Evolutionary conservation across 2,329 filamentous ascomycete genomes (phyloP).

Genomic region (Achaetomium macrosporum): DNA sequence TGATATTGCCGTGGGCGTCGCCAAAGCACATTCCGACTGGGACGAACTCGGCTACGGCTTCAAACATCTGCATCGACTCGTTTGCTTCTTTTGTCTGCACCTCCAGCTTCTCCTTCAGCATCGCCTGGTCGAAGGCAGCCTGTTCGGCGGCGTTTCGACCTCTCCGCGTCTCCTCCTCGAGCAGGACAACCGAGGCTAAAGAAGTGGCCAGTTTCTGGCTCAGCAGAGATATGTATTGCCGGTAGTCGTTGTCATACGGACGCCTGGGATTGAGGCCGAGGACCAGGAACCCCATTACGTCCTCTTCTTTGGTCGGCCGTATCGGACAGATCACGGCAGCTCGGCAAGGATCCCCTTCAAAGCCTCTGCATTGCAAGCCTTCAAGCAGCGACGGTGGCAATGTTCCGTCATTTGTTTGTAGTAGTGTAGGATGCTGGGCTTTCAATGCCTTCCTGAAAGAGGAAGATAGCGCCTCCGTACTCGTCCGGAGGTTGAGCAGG

Average conservation of each 20-base stretch:
- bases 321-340: conserved; percentile 65
- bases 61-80: conserved; percentile 59
- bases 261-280: conserved; percentile 65
- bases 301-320: conserved; percentile 59
- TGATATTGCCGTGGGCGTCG: conserved; percentile 57
- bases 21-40: conserved; percentile 71
- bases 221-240: conserved; percentile 55
- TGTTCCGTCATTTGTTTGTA: conserved; percentile 44
- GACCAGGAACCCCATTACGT: conserved; percentile 61
- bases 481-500: conserved; percentile 33
- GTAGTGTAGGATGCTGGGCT: conserved; percentile 34
- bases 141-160: conserved; percentile 52
- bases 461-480: conserved; percentile 34
- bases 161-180: conserved; percentile 64
- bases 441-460: conserved; percentile 37
- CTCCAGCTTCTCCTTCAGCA: conserved; percentile 60
- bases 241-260: conserved; percentile 69
- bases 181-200: conserved; percentile 62
- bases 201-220: conserved; percentile 58
- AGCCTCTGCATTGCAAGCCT: conserved; percentile 57
- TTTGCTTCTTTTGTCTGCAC: conserved; percentile 45
- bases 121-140: conserved; percentile 61
- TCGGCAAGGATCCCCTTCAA: conserved; percentile 54
- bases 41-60: conserved; percentile 65
- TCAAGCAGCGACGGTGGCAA: conserved; percentile 53